phyloP scores from a whole-genome alignment of 2,329 filamentous ascomycete genomes.

The Claviceps citrina region DNA sequence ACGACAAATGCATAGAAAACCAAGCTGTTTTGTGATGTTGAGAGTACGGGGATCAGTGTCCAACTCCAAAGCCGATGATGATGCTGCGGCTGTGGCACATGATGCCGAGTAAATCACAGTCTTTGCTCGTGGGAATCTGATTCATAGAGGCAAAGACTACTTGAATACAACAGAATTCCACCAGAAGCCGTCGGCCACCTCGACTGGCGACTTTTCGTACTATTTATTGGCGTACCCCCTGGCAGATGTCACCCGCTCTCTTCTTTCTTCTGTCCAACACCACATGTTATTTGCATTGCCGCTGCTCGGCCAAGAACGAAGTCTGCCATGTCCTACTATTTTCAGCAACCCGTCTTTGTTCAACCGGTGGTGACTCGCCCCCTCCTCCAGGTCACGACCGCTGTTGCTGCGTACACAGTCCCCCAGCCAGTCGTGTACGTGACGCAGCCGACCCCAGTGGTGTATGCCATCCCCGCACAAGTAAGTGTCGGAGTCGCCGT shows the following conservation, averaged over 20 bases:
- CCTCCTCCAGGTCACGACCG: background rate
- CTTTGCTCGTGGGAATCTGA: background rate
- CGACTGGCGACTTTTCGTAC: background rate
- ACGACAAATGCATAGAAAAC: background rate
- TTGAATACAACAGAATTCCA: background rate
- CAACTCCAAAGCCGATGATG: background rate
- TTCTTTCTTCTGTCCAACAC: background rate
- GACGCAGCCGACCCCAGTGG: background rate
- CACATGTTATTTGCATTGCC: too few relatives aligned
- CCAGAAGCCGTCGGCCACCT: background rate
- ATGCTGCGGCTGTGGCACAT: background rate
- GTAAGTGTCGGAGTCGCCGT: background rate
- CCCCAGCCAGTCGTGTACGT: background rate
- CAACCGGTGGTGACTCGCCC: background rate
- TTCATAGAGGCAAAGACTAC: background rate
- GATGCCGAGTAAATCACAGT: background rate
- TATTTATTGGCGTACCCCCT: too few relatives aligned
- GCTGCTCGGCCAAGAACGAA: too few relatives aligned
- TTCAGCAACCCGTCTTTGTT: constrained; percentile 14
- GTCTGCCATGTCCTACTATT: constrained; percentile 13
- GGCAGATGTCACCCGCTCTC: too few relatives aligned
- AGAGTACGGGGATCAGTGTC: background rate
- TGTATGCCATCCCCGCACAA: background rate
- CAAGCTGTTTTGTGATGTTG: background rate
- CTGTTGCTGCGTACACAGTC: background rate